Conservation (phyloP, 2,329 filamentous ascomycete genomes). For the Aspergillus japonicus region DNA sequence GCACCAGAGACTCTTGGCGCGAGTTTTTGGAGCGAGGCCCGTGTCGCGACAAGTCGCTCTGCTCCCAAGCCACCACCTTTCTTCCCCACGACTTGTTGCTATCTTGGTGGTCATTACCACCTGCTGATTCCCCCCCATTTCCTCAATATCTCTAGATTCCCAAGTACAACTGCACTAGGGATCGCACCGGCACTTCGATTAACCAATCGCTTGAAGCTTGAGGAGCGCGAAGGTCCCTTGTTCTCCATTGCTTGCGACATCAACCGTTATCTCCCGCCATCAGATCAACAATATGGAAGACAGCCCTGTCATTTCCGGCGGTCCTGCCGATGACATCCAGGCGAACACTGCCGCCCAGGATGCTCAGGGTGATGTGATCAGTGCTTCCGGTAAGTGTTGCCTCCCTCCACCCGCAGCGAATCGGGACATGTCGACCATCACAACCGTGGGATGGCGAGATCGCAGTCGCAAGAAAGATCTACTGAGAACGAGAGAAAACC, state of each 20-base stretch:
- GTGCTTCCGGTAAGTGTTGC: constrained; percentile 34
- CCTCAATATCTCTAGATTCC: constrained; percentile 4
- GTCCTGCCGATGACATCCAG: constrained; percentile 31
- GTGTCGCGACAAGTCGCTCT: constrained; percentile 32
- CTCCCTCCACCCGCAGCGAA: constrained; percentile 12
- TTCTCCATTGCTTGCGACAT: constrained; percentile 32
- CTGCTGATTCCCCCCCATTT: constrained; percentile 1
- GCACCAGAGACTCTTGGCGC: constrained; percentile 29
- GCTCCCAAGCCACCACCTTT: constrained; percentile 24
- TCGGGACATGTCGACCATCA: constrained; percentile 16
- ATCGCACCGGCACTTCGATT: constrained; percentile 14
- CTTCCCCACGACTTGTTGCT: constrained; percentile 11
- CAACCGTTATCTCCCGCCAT: constrained; percentile 26
- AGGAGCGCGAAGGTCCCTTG: constrained; percentile 31
- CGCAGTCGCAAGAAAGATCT: constrained; percentile 35
- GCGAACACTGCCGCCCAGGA: constrained; percentile 27
- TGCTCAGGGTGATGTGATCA: constrained; percentile 28
- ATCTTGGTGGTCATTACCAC: constrained; percentile 9
- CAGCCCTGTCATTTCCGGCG: constrained; percentile 26
- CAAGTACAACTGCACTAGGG: constrained; percentile 1
- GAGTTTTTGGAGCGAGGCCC: constrained; percentile 36
- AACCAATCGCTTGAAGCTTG: constrained; percentile 19
- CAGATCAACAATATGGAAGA: constrained; percentile 39
- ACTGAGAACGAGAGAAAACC: constrained; percentile 29
- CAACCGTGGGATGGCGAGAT: constrained; percentile 25